Evolutionary conservation across 2,329 filamentous ascomycete genomes (phyloP).

Genomic region (Aspergillus flavus): DNA sequence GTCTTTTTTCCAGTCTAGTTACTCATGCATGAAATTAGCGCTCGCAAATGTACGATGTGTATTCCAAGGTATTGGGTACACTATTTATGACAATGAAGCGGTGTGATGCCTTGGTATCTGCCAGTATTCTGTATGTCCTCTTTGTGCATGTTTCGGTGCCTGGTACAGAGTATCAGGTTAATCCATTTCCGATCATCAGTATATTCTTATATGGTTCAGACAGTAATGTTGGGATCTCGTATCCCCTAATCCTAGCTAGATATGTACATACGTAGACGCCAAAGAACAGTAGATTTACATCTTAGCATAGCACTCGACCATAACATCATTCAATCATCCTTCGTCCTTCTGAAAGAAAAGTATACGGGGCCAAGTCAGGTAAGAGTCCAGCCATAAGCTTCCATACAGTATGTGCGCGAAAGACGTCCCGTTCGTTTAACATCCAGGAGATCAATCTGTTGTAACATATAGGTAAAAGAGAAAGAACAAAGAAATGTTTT

Average conservation of each 20-base stretch:
- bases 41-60: neutral
- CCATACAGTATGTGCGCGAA: neutral
- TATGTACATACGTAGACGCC: neutral
- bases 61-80: neutral
- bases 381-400: neutral
- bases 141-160: neutral
- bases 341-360: neutral
- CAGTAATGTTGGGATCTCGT: neutral
- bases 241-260: neutral
- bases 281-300: slow-evolving; percentile 3
- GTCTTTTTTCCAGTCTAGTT: neutral
- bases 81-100: neutral
- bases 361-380: neutral
- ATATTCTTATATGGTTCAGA: neutral
- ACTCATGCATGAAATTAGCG: neutral
- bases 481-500: neutral
- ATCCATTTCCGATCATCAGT: neutral
- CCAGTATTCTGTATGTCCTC: neutral
- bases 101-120: neutral
- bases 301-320: neutral
- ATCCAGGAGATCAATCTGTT: neutral
- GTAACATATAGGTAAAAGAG: neutral
- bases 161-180: no score
- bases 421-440: neutral
- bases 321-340: slow-evolving; percentile 7